Conservation (phyloP, 495 filamentous ascomycete species). For the Viridothelium virens region DNA sequence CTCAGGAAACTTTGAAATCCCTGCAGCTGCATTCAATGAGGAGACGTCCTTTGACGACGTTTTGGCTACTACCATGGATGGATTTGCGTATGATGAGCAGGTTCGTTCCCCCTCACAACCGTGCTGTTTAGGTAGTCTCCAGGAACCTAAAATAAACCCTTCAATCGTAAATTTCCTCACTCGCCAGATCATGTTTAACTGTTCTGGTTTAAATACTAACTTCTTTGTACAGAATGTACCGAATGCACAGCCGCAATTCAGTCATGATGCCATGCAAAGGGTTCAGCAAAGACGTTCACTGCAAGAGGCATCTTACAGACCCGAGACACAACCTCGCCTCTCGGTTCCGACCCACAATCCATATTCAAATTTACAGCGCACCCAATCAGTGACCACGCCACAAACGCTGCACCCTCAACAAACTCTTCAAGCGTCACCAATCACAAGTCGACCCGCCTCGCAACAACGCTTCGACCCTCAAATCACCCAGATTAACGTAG, state of each 20-base stretch:
- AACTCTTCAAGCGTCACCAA: conserved; percentile 27
- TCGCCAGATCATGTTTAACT: conserved; percentile 58
- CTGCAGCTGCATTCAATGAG: conserved; percentile 38
- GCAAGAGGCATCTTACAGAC: conserved; percentile 50
- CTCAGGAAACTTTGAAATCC: conserved; percentile 29
- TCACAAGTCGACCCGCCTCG: conserved; percentile 41
- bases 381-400: conserved; percentile 4
- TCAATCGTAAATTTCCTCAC: conserved; percentile 51
- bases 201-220: conserved; percentile 47
- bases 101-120: conserved; percentile 43
- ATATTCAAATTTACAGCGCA: neutral
- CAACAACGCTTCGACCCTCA: conserved; percentile 45
- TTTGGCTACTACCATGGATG: conserved; percentile 47
- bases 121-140: conserved; percentile 43
- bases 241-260: conserved; percentile 59
- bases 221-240: conserved; percentile 84
- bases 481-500: conserved; percentile 52
- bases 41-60: conserved; percentile 27
- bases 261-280: conserved; percentile 55
- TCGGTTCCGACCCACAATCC: neutral
- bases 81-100: conserved; percentile 40
- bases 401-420: conserved; percentile 9
- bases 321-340: conserved; percentile 22
- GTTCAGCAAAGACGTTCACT: conserved; percentile 56
- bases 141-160: conserved; percentile 20